Evolutionary conservation across 805 yeast genomes (phyloP), one percentile per base, ranked within the genome.

Genomic region (Metschnikowia gelsemii): DNA sequence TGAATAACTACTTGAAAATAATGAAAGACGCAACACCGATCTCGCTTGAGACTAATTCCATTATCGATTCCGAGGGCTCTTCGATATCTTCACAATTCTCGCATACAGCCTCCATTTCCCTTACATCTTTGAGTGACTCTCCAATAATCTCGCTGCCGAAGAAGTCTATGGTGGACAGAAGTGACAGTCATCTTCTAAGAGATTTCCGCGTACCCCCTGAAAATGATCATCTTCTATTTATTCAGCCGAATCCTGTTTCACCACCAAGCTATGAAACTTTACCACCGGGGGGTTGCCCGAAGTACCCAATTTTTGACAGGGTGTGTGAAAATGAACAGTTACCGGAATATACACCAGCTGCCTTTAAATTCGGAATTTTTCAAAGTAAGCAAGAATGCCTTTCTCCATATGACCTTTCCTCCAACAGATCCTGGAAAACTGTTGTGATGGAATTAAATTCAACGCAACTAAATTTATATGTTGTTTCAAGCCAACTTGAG

Each of bases 401-500:
- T 1, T 74, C 87, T 3, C 96, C 96, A 0, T 84, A 82, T 57
- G 89, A 84, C 51, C 68, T 79, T 2, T 73, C 95, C 0, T 71
- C 79, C 2, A 59, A 70, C 7, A 70, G 96, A 47, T 73, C 78
- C 8, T 90, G 98, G 98, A 75, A 72, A 51, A 68, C 74, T 31
- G 74, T 75, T 32, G 68, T 84, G 17, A 70, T 87, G 61, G 95
- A 85, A 55, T 67, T 90, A 37, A 88, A 90, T 68, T 86, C 91
- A 14, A 90, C 97, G 1, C 96, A 87, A 63, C 65, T 90, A 25
- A 85, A 85, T 60, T 66, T 90, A 40, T 86, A 84, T 59, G 54
- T 62, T 13, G 66, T 70, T 5, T 73, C 75, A 1, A 52, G 51
- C 18, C 50, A 54, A 27, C 40, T 65, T 25, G 73, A 69, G 40